A percentile compares a stretch with the other conserved stretches of the same genome.
Evolutionary conservation across 441 rosid species (phyloP).

Genomic region (Gossypium davidsonii): DNA sequence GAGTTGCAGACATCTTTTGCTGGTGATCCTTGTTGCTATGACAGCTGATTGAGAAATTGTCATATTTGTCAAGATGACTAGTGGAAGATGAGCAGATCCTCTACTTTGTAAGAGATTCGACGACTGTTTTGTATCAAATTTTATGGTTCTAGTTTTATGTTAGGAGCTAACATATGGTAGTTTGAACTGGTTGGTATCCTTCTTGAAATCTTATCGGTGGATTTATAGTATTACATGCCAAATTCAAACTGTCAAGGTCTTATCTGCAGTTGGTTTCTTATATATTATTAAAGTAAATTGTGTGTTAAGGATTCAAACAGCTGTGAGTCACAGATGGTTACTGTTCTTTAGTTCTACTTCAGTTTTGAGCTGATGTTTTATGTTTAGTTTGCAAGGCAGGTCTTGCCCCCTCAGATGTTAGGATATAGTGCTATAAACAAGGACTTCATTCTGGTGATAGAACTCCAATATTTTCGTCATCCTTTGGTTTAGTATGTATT

Average conservation of each 20-base stretch:
- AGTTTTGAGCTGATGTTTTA: constrained; percentile 11
- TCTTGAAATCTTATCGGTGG: constrained; percentile 11
- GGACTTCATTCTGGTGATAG: neutral
- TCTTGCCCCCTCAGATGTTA: neutral
- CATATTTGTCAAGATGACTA: constrained; percentile 11
- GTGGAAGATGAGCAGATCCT: constrained; percentile 20
- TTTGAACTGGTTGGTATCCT: constrained; percentile 12
- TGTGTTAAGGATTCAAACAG: neutral
- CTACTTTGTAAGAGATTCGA: constrained; percentile 13
- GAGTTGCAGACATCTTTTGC: constrained; percentile 27
- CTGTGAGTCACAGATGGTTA: constrained; percentile 1
- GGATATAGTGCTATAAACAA: neutral
- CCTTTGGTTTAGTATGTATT: constrained; percentile 23
- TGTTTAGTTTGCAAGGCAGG: constrained; percentile 15
- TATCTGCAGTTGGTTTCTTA: constrained; percentile 10
- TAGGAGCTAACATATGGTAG: constrained; percentile 19
- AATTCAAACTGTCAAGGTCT: neutral
- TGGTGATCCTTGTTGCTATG: constrained; percentile 19
- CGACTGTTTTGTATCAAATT: constrained; percentile 8
- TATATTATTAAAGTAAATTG: constrained; percentile 13
- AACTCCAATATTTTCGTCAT: constrained; percentile 11
- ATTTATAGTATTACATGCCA: neutral
- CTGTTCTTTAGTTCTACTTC: neutral
- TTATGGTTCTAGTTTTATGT: constrained; percentile 16
- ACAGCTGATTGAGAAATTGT: constrained; percentile 22